Conservation (phyloP, 345 rosid species). For the Draba incana region DNA sequence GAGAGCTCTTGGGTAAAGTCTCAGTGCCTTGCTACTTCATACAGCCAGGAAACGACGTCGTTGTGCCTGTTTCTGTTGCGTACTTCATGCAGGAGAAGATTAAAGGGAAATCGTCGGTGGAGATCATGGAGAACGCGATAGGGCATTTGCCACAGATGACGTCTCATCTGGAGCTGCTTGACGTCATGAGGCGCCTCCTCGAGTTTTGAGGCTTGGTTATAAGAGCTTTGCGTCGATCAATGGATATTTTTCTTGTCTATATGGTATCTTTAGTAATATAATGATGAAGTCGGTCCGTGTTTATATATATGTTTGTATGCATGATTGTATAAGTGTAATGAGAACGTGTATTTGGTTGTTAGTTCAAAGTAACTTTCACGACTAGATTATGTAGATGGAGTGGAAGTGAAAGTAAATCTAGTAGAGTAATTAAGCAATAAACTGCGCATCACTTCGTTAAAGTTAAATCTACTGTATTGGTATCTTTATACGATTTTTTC, state of each 20-base stretch:
- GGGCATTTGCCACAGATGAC: slow-evolving; percentile 88
- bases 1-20: slow-evolving; percentile 54
- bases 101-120: slow-evolving; percentile 58
- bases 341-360: slow-evolving; percentile 16
- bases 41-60: slow-evolving; percentile 55
- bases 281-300: neutral
- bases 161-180: slow-evolving; percentile 54
- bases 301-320: slow-evolving; percentile 25
- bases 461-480: too few relatives aligned
- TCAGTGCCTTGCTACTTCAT: slow-evolving; percentile 59
- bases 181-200: slow-evolving; percentile 48
- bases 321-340: neutral
- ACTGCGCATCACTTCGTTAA: too few relatives aligned
- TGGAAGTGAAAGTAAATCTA: too few relatives aligned
- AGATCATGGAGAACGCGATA: slow-evolving; percentile 45
- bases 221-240: slow-evolving; percentile 1
- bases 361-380: neutral
- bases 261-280: slow-evolving; percentile 4
- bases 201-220: slow-evolving; percentile 37
- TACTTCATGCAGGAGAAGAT: slow-evolving; percentile 69
- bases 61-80: slow-evolving; percentile 59
- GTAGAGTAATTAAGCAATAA: too few relatives aligned
- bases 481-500: too few relatives aligned
- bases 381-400: too few relatives aligned
- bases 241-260: slow-evolving; percentile 9